Conservation (phyloP, 2,329 filamentous ascomycete species). For the Parastagonospora nodorum region DNA sequence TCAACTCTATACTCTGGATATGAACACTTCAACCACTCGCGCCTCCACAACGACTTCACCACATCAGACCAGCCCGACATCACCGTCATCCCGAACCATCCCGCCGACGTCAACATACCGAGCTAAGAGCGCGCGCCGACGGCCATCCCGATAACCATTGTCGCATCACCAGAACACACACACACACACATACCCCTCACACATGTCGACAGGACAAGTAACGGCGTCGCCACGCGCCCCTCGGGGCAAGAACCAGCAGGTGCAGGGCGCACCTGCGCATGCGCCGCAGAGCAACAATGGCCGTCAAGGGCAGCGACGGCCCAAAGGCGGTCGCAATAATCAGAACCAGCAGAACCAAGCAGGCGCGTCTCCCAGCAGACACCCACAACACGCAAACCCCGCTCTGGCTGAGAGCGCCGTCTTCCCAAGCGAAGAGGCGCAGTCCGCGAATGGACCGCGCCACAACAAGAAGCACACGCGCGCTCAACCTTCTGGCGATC, state of each 20-base stretch:
- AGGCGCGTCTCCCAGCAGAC: conserved; percentile 19
- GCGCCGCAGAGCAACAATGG: conserved; percentile 31
- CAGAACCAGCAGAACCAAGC: conserved; percentile 25
- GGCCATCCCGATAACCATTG: conserved; percentile 31
- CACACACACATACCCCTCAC: conserved; percentile 10
- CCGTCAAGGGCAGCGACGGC: conserved; percentile 35
- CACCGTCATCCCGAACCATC: conserved; percentile 30
- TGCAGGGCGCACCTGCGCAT: conserved; percentile 34
- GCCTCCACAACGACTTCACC: conserved; percentile 20
- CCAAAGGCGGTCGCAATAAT: conserved; percentile 40
- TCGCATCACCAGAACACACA: conserved; percentile 7
- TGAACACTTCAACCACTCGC: conserved; percentile 38
- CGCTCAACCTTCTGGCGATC: conserved; percentile 36
- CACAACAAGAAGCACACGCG: conserved; percentile 37
- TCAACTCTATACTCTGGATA: conserved; percentile 37
- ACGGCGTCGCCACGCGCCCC: conserved; percentile 42
- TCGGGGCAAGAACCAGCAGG: conserved; percentile 37
- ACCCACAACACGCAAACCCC: conserved; percentile 11
- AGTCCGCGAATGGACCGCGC: conserved; percentile 27
- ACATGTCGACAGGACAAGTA: conserved; percentile 41
- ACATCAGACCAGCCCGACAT: conserved; percentile 22
- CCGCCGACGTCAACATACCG: conserved; percentile 15
- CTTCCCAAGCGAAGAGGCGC: conserved; percentile 36
- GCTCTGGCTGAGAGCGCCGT: conserved; percentile 31
- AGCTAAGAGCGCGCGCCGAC: conserved; percentile 28